Conservation (phyloP, 169 alveolate species). For the Sarcocystis neurona region DNA sequence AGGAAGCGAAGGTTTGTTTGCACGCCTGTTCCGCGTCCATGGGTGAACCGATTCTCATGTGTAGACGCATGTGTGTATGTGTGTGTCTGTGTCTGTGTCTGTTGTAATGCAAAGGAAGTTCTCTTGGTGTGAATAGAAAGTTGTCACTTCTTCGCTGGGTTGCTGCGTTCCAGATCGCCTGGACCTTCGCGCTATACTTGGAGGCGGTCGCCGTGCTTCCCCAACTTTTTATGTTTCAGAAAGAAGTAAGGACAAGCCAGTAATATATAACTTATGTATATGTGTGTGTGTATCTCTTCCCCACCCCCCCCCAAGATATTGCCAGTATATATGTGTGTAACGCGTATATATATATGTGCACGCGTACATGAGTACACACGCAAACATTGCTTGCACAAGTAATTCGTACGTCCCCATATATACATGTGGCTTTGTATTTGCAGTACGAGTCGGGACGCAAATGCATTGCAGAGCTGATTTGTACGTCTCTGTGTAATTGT, state of each 20-base stretch:
- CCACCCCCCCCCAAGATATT: background rate
- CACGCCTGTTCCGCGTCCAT: no score
- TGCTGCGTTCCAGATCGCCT: conserved; percentile 75
- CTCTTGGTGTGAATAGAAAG: no score
- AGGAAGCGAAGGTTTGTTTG: no score
- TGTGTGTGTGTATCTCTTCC: background rate
- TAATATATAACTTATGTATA: background rate
- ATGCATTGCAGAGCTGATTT: no score
- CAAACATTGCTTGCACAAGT: no score
- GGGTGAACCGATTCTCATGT: no score
- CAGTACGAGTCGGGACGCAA: no score
- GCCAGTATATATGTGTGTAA: background rate
- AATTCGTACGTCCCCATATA: no score
- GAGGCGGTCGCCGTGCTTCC: conserved; percentile 92
- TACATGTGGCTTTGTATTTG: no score
- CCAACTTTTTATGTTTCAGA: conserved; percentile 89
- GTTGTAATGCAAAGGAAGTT: no score
- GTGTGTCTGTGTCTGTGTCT: background rate
- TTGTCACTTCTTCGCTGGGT: background rate
- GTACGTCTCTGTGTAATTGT: no score
- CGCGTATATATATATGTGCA: background rate
- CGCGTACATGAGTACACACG: no score
- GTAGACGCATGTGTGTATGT: background rate
- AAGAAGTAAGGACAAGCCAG: conserved; percentile 71
- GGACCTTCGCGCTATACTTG: conserved; percentile 93